These are phyloP conservation scores for Naganishia friedmannii DNA, from an alignment of 768 basidiomycete genomes.

Conservation along the genomic window DNA sequence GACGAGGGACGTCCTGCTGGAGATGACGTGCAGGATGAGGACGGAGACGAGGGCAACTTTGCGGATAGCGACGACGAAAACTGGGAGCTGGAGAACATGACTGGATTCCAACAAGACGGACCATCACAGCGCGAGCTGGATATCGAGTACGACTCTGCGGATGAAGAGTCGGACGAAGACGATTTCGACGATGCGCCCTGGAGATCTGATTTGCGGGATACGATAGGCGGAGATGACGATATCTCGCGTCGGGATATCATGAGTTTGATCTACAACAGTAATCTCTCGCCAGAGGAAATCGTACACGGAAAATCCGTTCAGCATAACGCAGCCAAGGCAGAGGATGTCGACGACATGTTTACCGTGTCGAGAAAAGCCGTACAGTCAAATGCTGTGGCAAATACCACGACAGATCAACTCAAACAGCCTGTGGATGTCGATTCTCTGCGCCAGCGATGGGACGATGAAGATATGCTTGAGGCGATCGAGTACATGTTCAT, in stretches of 20 bases:
- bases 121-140: slow-evolving; percentile 58
- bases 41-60: slow-evolving; percentile 43
- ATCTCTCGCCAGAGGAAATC: slow-evolving; percentile 69
- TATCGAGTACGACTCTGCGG: slow-evolving; percentile 51
- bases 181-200: slow-evolving; percentile 42
- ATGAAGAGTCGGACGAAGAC: slow-evolving; percentile 52
- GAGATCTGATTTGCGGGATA: slow-evolving; percentile 30
- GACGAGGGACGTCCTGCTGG: slow-evolving; percentile 38
- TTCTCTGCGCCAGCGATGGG: slow-evolving; percentile 67
- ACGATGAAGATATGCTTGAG: slow-evolving; percentile 77
- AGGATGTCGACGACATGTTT: slow-evolving; percentile 41
- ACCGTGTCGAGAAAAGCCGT: slow-evolving; percentile 41
- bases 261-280: slow-evolving; percentile 73
- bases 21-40: slow-evolving; percentile 37
- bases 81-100: slow-evolving; percentile 50
- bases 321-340: slow-evolving; percentile 3
- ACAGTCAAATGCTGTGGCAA: slow-evolving; percentile 36
- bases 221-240: slow-evolving; percentile 17
- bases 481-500: slow-evolving; percentile 86
- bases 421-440: slow-evolving; percentile 62
- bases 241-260: slow-evolving; percentile 68
- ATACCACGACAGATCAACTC: slow-evolving; percentile 59
- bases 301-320: slow-evolving; percentile 54
- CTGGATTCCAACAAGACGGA: slow-evolving; percentile 59
- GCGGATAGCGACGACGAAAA: slow-evolving; percentile 48